Conservation (phyloP, 306 rosid genomes). For the Styphnolobium japonicum region DNA sequence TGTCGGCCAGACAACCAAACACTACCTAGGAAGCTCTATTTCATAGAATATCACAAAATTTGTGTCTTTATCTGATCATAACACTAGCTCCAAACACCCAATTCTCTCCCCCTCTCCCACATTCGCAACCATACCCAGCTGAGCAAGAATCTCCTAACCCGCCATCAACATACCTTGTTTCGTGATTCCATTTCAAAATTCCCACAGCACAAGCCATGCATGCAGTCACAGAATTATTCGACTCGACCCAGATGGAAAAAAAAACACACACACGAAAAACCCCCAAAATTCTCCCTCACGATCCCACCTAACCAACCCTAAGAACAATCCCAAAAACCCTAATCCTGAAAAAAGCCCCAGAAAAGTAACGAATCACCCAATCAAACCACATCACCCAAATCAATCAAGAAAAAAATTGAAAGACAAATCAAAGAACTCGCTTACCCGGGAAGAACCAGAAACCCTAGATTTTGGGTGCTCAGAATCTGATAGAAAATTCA, state of each 20-base stretch:
- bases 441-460: slow-evolving; percentile 32
- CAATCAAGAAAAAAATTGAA: slow-evolving; percentile 1
- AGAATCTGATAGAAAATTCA: slow-evolving; percentile 50
- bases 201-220: slow-evolving; percentile 26
- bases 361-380: slow-evolving; percentile 18
- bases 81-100: slow-evolving; percentile 7
- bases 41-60: slow-evolving; percentile 8
- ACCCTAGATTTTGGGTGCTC: slow-evolving; percentile 52
- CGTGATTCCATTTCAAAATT: slow-evolving; percentile 31
- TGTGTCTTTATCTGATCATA: neutral
- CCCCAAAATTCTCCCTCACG: neutral
- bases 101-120: slow-evolving; percentile 16
- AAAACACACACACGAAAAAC: neutral
- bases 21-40: slow-evolving; percentile 19
- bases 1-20: slow-evolving; percentile 19
- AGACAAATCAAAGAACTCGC: slow-evolving; percentile 18
- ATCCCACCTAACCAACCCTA: neutral
- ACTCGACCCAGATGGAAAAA: slow-evolving; percentile 1
- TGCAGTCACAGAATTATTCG: slow-evolving; percentile 26
- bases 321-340: slow-evolving; percentile 26
- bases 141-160: slow-evolving; percentile 19
- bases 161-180: neutral
- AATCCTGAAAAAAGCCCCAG: slow-evolving; percentile 28
- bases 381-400: slow-evolving; percentile 7
- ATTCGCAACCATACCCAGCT: slow-evolving; percentile 22